phyloP scores from a whole-genome alignment of 2,329 filamentous ascomycete species.

The Cordyceps javanica region DNA sequence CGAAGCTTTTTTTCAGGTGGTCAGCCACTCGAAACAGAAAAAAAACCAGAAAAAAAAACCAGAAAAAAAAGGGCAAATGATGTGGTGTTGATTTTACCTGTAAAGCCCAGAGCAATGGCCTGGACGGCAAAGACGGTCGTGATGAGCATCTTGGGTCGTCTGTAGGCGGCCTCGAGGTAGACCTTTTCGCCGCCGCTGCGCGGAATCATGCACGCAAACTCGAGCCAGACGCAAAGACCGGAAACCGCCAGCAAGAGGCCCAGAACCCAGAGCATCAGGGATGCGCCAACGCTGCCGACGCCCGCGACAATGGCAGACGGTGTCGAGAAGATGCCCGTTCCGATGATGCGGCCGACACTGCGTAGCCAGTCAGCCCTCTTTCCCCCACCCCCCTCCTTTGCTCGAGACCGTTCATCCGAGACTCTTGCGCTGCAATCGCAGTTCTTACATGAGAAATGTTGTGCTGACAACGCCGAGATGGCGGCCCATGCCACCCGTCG shows the following conservation, averaged over 20 bases:
- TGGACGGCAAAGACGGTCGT: constrained; percentile 17
- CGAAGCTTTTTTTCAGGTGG: no score
- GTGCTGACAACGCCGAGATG: constrained; percentile 19
- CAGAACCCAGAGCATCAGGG: constrained; percentile 17
- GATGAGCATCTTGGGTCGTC: constrained; percentile 16
- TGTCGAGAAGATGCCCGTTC: constrained; percentile 19
- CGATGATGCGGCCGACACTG: constrained; percentile 20
- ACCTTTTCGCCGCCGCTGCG: constrained; percentile 18
- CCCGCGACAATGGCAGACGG: constrained; percentile 18
- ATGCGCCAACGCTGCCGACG: constrained; percentile 18
- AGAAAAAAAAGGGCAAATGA: no score
- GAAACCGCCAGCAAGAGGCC: constrained; percentile 14
- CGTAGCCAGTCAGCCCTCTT: not conserved
- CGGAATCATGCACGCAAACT: constrained; percentile 18
- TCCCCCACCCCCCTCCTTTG: not conserved
- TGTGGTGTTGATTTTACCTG: constrained; percentile 5
- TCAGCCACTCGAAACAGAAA: no score
- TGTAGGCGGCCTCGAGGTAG: constrained; percentile 16
- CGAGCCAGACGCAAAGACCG: constrained; percentile 14
- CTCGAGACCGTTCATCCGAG: no score
- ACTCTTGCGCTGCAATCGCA: no score
- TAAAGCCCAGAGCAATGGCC: constrained; percentile 16
- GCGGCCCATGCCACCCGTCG: constrained; percentile 17
- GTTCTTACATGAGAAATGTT: constrained; percentile 17
- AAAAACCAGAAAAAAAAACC: no score